Evolutionary conservation across 768 basidiomycete species (phyloP).

Genomic region (Pisolithus marmoratus): DNA sequence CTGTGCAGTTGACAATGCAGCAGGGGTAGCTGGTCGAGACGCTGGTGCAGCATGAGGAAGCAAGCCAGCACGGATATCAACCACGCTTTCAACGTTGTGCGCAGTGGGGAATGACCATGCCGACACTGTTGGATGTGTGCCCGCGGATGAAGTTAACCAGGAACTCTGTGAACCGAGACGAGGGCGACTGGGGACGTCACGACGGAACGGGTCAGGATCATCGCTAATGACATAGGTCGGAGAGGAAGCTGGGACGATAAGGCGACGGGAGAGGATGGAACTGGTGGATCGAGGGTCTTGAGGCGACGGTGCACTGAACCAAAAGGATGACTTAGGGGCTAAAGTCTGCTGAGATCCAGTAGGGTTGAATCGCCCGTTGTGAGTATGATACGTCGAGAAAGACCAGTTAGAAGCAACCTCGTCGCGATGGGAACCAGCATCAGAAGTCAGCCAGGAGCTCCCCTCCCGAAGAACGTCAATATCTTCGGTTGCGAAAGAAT

Average conservation of each 20-base stretch:
- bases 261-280: conserved; percentile 51
- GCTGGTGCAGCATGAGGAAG: conserved; percentile 30
- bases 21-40: conserved; percentile 45
- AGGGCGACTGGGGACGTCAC: conserved; percentile 42
- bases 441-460: conserved; percentile 77
- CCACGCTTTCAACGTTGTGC: conserved; percentile 33
- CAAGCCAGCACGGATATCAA: conserved; percentile 40
- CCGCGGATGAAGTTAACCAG: conserved; percentile 64
- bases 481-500: conserved; percentile 67
- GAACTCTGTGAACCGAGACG: conserved; percentile 65
- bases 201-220: conserved; percentile 60
- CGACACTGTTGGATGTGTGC: conserved; percentile 51
- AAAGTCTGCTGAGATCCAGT: conserved; percentile 29
- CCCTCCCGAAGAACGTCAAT: conserved; percentile 69
- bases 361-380: conserved; percentile 8
- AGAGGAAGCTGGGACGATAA: conserved; percentile 42
- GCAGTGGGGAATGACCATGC: conserved; percentile 67
- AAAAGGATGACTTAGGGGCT: conserved; percentile 50
- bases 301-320: conserved; percentile 50
- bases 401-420: conserved; percentile 67
- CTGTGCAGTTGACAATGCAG: conserved; percentile 47
- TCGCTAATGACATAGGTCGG: conserved; percentile 38
- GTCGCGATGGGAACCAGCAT: conserved; percentile 40
- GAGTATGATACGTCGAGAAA: conserved; percentile 59
- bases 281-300: conserved; percentile 49